Conservation (phyloP, 306 rosid genomes). For the Quercus agrifolia region DNA sequence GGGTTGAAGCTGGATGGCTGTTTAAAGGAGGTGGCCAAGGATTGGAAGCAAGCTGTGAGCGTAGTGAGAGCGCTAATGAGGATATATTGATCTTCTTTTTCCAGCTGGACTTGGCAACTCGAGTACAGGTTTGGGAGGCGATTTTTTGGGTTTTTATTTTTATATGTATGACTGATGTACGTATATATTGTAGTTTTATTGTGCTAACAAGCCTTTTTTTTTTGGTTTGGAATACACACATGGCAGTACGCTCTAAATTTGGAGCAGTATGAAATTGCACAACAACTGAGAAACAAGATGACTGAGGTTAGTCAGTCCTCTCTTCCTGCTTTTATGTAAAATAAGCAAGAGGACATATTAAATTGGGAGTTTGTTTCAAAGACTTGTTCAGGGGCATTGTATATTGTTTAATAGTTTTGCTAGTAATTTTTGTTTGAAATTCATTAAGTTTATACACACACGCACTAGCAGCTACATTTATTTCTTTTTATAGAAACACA, state of each 20-base stretch:
- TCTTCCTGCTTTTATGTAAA: neutral
- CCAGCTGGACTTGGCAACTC: constrained; percentile 82
- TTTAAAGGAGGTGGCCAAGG: constrained; percentile 68
- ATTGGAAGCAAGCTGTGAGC: constrained; percentile 67
- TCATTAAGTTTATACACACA: neutral
- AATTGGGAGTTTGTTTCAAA: neutral
- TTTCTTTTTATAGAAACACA: neutral
- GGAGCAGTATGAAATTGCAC: constrained; percentile 86
- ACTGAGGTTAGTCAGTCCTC: constrained; percentile 71
- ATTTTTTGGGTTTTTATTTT: constrained; percentile 3
- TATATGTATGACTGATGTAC: neutral
- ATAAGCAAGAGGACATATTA: neutral
- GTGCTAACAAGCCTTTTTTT: constrained; percentile 4
- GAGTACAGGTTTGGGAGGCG: constrained; percentile 69
- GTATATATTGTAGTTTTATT: constrained; percentile 5
- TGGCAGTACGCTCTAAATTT: constrained; percentile 77
- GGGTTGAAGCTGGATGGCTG: constrained; percentile 76
- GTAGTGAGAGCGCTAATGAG: constrained; percentile 84
- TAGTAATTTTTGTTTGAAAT: neutral
- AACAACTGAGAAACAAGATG: constrained; percentile 78
- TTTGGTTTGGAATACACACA: constrained; percentile 18
- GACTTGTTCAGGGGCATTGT: neutral
- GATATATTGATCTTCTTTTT: constrained; percentile 85
- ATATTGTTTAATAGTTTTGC: neutral
- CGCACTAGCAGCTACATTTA: too few species aligned